A percentile compares a stretch with the other conserved stretches of the same genome.
Evolutionary conservation across 2,329 filamentous ascomycete species (phyloP).

Genomic region (Shiraia bambusicola): DNA sequence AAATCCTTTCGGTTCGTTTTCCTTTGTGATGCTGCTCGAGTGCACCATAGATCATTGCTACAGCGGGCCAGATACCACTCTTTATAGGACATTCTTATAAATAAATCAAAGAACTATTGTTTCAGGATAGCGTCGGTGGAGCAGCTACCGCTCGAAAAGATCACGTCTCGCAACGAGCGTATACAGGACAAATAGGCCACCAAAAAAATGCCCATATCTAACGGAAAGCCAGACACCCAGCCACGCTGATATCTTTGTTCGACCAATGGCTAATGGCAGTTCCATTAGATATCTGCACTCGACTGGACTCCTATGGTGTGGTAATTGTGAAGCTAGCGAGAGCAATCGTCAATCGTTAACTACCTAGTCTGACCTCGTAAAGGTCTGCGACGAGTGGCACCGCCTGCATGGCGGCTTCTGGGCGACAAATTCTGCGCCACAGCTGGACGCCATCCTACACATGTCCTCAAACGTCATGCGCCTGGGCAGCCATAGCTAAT

Average conservation of each 20-base stretch:
- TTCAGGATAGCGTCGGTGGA: constrained; percentile 54
- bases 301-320: constrained; percentile 1
- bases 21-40: constrained; percentile 30
- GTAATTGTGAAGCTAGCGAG: constrained; percentile 12
- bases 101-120: constrained; percentile 45
- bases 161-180: constrained; percentile 46
- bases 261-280: constrained; percentile 35
- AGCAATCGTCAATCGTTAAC: too few species aligned
- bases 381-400: too few species aligned
- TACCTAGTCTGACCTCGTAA: too few species aligned
- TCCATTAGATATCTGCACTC: constrained; percentile 35
- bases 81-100: constrained; percentile 17
- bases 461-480: constrained; percentile 33
- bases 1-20: constrained; percentile 33
- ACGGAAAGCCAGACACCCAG: constrained; percentile 41
- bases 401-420: constrained; percentile 25
- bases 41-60: constrained; percentile 35
- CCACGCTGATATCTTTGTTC: constrained; percentile 21
- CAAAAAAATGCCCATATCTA: constrained; percentile 41
- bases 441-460: constrained; percentile 16
- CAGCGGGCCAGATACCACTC: constrained; percentile 27
- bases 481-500: constrained; percentile 19
- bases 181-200: constrained; percentile 52
- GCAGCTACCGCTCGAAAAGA: constrained; percentile 51
- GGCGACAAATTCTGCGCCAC: constrained; percentile 28